phyloP scores from a whole-genome alignment of 768 basidiomycete genomes.

The Psilocybe cubensis region DNA sequence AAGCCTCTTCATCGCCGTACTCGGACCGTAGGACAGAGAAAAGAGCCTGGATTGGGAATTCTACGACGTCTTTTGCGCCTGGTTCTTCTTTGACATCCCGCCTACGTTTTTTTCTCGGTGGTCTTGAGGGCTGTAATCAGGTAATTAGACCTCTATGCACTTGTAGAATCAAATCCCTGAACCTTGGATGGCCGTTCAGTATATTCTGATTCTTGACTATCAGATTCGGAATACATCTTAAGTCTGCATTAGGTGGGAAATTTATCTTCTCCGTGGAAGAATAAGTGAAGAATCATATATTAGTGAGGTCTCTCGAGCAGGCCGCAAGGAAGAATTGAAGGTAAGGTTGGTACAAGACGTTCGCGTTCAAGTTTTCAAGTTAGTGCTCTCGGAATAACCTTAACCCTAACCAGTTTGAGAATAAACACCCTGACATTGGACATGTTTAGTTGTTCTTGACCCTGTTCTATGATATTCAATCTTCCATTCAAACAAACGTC shows the following conservation, averaged over 20 bases:
- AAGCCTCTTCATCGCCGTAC: conserved; percentile 15
- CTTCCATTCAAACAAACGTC: no score
- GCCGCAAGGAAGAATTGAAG: no score
- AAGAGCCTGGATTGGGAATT: conserved; percentile 12
- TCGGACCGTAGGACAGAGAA: conserved; percentile 9
- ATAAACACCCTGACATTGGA: no score
- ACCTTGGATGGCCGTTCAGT: not conserved
- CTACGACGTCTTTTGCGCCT: not conserved
- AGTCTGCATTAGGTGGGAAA: not conserved
- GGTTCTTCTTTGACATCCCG: not conserved
- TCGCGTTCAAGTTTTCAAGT: no score
- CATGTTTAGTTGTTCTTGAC: no score
- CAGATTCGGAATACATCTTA: conserved; percentile 1
- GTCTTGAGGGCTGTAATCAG: not conserved
- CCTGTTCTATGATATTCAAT: no score
- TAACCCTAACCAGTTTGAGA: no score
- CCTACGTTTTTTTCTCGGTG: not conserved
- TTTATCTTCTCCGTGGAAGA: no score
- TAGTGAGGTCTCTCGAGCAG: no score
- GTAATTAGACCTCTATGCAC: not conserved
- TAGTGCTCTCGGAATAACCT: no score
- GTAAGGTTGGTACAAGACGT: no score
- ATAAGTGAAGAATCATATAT: no score
- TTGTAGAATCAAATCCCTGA: not conserved
- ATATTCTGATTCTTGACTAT: conserved; percentile 7